Conservation (phyloP, 2,329 filamentous ascomycete species). For the Aspergillus ochraceus region DNA sequence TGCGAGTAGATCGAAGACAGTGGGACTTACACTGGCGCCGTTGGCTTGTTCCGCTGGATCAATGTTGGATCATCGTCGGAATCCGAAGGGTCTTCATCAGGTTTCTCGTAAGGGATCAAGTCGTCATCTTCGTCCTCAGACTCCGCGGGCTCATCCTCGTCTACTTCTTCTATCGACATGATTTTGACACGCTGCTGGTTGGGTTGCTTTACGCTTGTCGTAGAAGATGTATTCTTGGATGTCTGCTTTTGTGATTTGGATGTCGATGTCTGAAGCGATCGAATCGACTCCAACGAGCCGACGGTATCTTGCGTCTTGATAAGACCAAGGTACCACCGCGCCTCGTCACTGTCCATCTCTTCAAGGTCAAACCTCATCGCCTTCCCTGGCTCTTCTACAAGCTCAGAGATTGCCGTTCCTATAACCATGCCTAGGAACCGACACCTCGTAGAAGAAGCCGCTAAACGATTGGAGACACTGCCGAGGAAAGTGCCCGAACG, state of each 20-base stretch:
- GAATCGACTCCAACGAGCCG: slow-evolving; percentile 58
- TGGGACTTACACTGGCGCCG: slow-evolving; percentile 67
- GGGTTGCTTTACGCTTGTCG: not conserved
- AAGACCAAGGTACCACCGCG: slow-evolving; percentile 71
- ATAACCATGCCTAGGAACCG: slow-evolving; percentile 87
- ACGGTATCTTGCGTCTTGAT: slow-evolving; percentile 61
- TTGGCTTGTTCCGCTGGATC: slow-evolving; percentile 77
- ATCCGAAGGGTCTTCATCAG: slow-evolving; percentile 84
- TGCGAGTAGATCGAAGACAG: not conserved
- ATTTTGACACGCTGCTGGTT: slow-evolving; percentile 39
- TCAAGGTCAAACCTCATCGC: slow-evolving; percentile 82
- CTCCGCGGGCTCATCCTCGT: slow-evolving; percentile 51
- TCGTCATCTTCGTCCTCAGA: slow-evolving; percentile 62
- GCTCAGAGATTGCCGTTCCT: slow-evolving; percentile 67
- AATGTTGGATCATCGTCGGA: slow-evolving; percentile 91
- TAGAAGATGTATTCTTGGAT: slow-evolving; percentile 1
- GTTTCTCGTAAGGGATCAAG: slow-evolving; percentile 77
- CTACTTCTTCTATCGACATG: slow-evolving; percentile 63
- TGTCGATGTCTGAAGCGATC: slow-evolving; percentile 20
- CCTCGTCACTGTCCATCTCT: slow-evolving; percentile 72
- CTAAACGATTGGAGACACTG: slow-evolving; percentile 80
- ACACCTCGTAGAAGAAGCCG: slow-evolving; percentile 70
- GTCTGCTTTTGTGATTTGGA: slow-evolving; percentile 11
- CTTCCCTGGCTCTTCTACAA: slow-evolving; percentile 67
- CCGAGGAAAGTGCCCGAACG: slow-evolving; percentile 73